These are phyloP conservation scores for Diplodia seriata DNA, from an alignment of 2,329 filamentous ascomycete species.

Conservation along the genomic window DNA sequence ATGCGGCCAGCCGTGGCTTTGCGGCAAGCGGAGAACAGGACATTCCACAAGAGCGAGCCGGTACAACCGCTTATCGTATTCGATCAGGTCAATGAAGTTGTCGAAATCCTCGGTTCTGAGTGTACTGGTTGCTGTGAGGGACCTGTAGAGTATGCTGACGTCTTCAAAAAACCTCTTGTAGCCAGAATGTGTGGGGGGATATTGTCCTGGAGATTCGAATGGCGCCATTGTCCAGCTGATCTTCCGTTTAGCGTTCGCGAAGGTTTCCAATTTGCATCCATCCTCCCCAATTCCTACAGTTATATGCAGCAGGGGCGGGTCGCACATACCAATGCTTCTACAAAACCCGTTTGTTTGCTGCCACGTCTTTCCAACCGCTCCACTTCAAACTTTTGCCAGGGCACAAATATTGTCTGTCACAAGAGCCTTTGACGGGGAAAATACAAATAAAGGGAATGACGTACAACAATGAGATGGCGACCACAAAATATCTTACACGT, in stretches of 20 bases:
- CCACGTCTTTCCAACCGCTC: not conserved
- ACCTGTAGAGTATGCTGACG: not conserved
- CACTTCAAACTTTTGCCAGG: not conserved
- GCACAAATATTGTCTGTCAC: too few relatives aligned
- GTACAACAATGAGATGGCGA: not conserved
- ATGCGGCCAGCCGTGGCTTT: not conserved
- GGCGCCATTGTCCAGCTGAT: not conserved
- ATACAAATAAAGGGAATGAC: not conserved
- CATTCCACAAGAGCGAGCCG: not conserved
- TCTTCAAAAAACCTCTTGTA: not conserved
- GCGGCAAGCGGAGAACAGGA: not conserved
- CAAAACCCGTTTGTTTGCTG: not conserved
- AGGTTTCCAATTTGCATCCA: not conserved
- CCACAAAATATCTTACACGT: not conserved
- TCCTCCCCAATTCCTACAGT: not conserved
- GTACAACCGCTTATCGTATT: not conserved
- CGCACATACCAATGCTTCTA: not conserved
- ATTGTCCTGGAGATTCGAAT: not conserved
- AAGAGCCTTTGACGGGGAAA: too few relatives aligned
- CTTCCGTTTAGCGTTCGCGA: not conserved
- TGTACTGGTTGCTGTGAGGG: not conserved
- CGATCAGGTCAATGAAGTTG: not conserved
- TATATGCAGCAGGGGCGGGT: not conserved
- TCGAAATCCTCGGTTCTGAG: not conserved
- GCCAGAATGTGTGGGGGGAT: not conserved